phyloP scores from a whole-genome alignment of 768 basidiomycete genomes.

The Agaricus blazei region DNA sequence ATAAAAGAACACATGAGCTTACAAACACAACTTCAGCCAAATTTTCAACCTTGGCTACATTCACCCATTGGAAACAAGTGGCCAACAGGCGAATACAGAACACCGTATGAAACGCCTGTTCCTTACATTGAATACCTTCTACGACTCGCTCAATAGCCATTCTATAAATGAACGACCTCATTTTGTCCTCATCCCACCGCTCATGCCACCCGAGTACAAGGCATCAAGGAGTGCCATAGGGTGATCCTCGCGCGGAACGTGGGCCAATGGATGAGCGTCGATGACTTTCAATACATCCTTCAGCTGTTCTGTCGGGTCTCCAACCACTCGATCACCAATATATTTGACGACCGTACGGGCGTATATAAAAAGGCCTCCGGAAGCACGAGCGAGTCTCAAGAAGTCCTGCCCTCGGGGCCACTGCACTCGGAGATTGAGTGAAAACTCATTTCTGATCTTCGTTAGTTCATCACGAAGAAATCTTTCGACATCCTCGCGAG shows the following conservation, averaged over 20 bases:
- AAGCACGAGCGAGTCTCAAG: neutral
- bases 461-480: neutral
- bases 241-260: neutral
- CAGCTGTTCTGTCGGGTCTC: neutral
- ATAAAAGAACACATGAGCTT: neutral
- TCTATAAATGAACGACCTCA: too few relatives aligned
- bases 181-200: too few relatives aligned
- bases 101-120: too few relatives aligned
- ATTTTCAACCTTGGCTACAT: too few relatives aligned
- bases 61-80: too few relatives aligned
- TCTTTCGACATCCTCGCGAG: neutral
- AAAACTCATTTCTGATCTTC: neutral
- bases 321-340: neutral
- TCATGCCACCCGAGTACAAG: neutral
- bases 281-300: slow-evolving; percentile 1
- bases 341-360: neutral
- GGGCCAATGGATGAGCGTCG: neutral
- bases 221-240: slow-evolving; percentile 8
- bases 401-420: neutral
- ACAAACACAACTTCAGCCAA: neutral
- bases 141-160: too few relatives aligned
- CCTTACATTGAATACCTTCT: too few relatives aligned
- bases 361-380: neutral
- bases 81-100: too few relatives aligned
- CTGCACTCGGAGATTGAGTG: neutral